Base-by-base conservation (phyloP, 805 yeast genomes). In the Ogataea philodendri region DNA sequence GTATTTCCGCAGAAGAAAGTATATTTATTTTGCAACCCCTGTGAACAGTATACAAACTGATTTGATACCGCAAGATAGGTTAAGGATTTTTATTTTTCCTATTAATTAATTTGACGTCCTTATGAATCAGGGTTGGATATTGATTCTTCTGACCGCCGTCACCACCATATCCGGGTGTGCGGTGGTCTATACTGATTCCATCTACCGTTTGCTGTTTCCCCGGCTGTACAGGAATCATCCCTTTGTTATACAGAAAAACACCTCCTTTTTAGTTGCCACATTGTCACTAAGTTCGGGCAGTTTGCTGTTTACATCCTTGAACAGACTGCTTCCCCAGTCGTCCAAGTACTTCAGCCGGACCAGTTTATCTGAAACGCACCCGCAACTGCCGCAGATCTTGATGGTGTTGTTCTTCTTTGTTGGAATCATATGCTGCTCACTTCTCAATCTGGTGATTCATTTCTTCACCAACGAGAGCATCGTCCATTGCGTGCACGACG, bases 221-320 rank as follows among this genome's bases (percentile, higher is more conserved):
- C 50, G 44, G 34, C 44, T 64, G 36, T 71, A 73, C 2, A 45
- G 42, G 6, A 51, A 48, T 26, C 61, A 63, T 44, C 70, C 71
- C 1, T 79, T 83, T 54, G 62, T 70, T 23, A 67, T 84, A 26
- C 69, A 72, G 35, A 71, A 74, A 37, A 80, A 82, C 54, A 74
- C 81, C 22, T 59, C 63, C 9, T 79, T 89, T 54, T 69, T 90
- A 42, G 78, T 84, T 24, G 78, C 78, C 21, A 82, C 95, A 2
- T 69, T 90, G 18, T 74, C 93, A 0, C 60, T 89, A 32, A 78
- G 89, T 45, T 69, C 90, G 0, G 97, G 98, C 0, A 85, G 95
- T 16, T 69, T 90, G 57, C 40, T 81, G 2, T 76, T 88, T 51
- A 87, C 97, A 0, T 75, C 96, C 0, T 61, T 90, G 32, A 83